Evolutionary conservation across 345 rosid genomes (phyloP).

Genomic region (Laguncularia racemosa): DNA sequence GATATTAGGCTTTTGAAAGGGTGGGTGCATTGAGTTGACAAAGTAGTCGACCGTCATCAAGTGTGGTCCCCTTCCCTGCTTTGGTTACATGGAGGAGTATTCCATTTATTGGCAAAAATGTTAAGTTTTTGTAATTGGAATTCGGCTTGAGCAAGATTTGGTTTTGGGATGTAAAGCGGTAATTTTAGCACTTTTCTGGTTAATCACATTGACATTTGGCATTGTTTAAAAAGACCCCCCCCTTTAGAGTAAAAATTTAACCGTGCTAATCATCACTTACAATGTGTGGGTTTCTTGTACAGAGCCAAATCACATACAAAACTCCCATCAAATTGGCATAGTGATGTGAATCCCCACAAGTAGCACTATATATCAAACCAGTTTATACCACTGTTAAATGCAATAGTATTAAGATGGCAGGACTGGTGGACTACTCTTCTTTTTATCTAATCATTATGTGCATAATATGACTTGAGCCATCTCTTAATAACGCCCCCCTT

Average conservation of each 20-base stretch:
- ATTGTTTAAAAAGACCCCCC: background rate
- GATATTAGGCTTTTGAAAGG: slow-evolving; percentile 48
- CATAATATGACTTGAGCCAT: background rate
- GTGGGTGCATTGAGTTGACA: slow-evolving; percentile 72
- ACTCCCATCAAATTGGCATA: too few relatives aligned
- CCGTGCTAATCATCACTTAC: too few relatives aligned
- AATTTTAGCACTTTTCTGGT: too few relatives aligned
- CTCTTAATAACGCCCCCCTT: background rate
- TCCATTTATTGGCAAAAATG: slow-evolving; percentile 84
- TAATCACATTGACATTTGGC: background rate
- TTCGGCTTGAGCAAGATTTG: slow-evolving; percentile 87
- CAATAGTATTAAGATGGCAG: background rate
- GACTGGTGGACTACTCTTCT: slow-evolving; percentile 3
- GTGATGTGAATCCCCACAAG: too few relatives aligned
- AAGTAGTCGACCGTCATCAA: slow-evolving; percentile 53
- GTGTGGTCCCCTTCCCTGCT: slow-evolving; percentile 84
- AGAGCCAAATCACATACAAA: too few relatives aligned
- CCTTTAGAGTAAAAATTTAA: too few relatives aligned
- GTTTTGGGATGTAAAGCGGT: slow-evolving; percentile 52
- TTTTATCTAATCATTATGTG: background rate
- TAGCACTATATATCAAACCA: too few relatives aligned
- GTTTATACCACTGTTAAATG: too few relatives aligned
- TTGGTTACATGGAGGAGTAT: slow-evolving; percentile 90
- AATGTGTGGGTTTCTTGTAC: too few relatives aligned
- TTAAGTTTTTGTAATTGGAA: slow-evolving; percentile 74